Evolutionary conservation across 2,329 filamentous ascomycete species (phyloP).

Genomic region (Aureobasidium sp.): DNA sequence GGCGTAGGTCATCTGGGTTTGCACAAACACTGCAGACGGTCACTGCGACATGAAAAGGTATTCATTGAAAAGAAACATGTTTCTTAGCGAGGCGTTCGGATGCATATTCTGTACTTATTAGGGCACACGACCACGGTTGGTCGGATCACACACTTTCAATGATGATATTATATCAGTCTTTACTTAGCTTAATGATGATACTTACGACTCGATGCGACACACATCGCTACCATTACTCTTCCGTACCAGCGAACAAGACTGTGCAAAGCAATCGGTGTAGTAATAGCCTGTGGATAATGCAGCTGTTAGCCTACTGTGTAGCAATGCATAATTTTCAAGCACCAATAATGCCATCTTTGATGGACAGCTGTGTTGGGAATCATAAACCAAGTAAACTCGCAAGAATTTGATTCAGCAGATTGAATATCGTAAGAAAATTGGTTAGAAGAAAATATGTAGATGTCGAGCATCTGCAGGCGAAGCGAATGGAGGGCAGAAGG

Average conservation of each 20-base stretch:
- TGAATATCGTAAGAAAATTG: background rate
- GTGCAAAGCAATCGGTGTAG: background rate
- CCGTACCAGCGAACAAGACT: background rate
- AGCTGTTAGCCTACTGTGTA: background rate
- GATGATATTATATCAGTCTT: background rate
- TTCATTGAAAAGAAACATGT: background rate
- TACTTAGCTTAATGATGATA: background rate
- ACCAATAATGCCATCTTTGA: background rate
- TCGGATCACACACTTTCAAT: background rate
- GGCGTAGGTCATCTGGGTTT: background rate
- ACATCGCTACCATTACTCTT: background rate
- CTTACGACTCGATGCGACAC: background rate
- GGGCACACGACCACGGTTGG: background rate
- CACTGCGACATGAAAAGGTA: conserved; percentile 1
- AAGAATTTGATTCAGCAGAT: background rate
- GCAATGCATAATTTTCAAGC: too few relatives aligned
- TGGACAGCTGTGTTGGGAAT: too few relatives aligned
- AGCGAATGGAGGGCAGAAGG: background rate
- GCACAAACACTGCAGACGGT: background rate
- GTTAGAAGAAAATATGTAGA: background rate
- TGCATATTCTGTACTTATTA: background rate
- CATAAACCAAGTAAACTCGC: too few relatives aligned
- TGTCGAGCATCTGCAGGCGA: background rate
- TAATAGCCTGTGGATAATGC: background rate
- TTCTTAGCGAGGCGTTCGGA: conserved; percentile 11